Percentiles rank a stretch among this genome's conserved stretches.
phyloP scores from a whole-genome alignment of 148 eudicot genomes.

The Camellia lanceoleosa region DNA sequence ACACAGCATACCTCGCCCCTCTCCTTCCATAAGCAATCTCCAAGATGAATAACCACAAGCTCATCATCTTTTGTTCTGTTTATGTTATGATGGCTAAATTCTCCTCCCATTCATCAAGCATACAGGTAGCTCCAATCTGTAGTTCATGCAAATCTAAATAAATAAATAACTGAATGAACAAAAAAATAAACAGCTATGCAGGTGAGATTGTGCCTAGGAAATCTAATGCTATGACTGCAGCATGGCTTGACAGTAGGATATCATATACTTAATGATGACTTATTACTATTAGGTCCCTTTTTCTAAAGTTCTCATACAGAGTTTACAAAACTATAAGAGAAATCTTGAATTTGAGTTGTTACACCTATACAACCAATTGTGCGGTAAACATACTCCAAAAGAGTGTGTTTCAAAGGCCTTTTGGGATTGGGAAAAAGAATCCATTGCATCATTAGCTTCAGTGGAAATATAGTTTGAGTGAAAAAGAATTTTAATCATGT shows the following conservation, averaged over 20 bases:
- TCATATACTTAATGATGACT: background rate
- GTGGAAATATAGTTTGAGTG: background rate
- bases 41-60: constrained; percentile 79
- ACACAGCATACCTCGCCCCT: constrained; percentile 51
- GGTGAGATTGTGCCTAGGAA: background rate
- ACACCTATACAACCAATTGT: background rate
- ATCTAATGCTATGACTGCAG: background rate
- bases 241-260: background rate
- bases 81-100: constrained; percentile 67
- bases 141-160: background rate
- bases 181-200: background rate
- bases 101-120: constrained; percentile 57
- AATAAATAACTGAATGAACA: no score
- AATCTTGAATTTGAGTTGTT: background rate
- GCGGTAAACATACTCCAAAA: background rate
- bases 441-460: background rate
- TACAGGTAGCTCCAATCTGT: background rate
- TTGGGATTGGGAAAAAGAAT: no score
- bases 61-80: constrained; percentile 75
- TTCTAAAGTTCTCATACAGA: background rate
- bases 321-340: no score
- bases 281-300: background rate
- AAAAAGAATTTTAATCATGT: no score
- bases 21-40: constrained; percentile 75
- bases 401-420: background rate